Percentiles rank a stretch among this genome's conserved stretches.
Conservation (phyloP, 2,329 filamentous ascomycete genomes). For the Colletotrichum cordylinicola region DNA sequence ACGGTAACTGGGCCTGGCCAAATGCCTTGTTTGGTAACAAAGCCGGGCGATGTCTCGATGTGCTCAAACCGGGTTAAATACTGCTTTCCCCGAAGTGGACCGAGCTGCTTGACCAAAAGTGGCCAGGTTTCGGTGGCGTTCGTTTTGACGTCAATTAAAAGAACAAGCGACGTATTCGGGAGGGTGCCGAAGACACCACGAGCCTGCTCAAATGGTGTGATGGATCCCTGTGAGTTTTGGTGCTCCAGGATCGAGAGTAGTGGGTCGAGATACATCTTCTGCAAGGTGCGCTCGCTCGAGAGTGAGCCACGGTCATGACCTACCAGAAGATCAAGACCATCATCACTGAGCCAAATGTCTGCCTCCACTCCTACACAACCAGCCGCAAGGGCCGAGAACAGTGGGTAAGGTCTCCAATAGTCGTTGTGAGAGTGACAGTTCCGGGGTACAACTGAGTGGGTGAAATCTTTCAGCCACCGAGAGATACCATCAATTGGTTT, state of each 20-base stretch:
- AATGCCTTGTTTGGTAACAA: background rate
- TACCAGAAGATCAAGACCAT: conserved; percentile 55
- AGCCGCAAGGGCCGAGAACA: conserved; percentile 65
- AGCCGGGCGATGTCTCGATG: conserved; percentile 31
- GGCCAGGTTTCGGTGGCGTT: conserved; percentile 56
- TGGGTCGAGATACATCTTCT: conserved; percentile 67
- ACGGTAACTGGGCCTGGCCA: conserved; percentile 63
- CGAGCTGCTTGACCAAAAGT: conserved; percentile 47
- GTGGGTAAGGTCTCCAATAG: conserved; percentile 68
- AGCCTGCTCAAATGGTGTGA: conserved; percentile 39
- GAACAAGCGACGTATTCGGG: conserved; percentile 58
- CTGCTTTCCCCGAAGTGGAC: conserved; percentile 60
- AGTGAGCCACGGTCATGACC: conserved; percentile 65
- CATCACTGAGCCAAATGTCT: conserved; percentile 68
- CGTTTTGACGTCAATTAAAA: conserved; percentile 75
- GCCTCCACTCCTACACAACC: conserved; percentile 71
- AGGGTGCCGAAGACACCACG: conserved; percentile 62
- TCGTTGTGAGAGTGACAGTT: conserved; percentile 74
- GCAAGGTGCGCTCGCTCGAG: conserved; percentile 61
- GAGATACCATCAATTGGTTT: background rate
- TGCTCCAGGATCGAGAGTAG: conserved; percentile 63
- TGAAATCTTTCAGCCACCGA: background rate
- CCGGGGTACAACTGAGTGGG: conserved; percentile 43
- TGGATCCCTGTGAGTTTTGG: conserved; percentile 46
- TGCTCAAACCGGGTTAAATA: conserved; percentile 61